Evolutionary conservation across 352 stramenopile species (phyloP).

Genomic region (Pythium oligandrum): DNA sequence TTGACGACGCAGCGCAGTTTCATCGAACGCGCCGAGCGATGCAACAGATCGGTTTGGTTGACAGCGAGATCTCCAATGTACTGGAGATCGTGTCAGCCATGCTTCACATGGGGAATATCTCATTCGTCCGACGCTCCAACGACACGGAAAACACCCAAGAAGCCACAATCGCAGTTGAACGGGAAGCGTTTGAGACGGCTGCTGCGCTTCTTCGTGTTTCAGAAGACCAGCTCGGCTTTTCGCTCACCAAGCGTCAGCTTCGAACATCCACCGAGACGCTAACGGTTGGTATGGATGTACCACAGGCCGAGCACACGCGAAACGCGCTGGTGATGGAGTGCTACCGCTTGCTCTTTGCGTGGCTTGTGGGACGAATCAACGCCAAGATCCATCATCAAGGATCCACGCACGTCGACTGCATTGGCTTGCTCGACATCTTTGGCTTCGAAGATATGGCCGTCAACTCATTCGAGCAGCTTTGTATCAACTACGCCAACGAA

Average conservation of each 20-base stretch:
- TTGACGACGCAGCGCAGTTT: slow-evolving; percentile 68
- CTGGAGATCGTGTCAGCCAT: slow-evolving; percentile 76
- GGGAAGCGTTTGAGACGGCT: slow-evolving; percentile 34
- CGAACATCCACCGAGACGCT: slow-evolving; percentile 71
- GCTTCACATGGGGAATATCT: slow-evolving; percentile 85
- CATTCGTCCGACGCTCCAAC: slow-evolving; percentile 31
- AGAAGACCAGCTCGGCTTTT: slow-evolving; percentile 40
- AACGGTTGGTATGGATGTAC: slow-evolving; percentile 56
- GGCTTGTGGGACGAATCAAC: slow-evolving; percentile 92
- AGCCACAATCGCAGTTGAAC: slow-evolving; percentile 3
- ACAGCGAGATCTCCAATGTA: slow-evolving; percentile 53
- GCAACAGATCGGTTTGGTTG: slow-evolving; percentile 68
- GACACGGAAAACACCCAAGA: slow-evolving; percentile 10
- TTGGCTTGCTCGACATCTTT: slow-evolving; percentile 86
- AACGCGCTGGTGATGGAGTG: slow-evolving; percentile 91
- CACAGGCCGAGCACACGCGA: slow-evolving; percentile 68
- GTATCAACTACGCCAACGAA: slow-evolving; percentile 90
- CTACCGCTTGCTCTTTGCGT: slow-evolving; percentile 92
- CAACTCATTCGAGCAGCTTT: slow-evolving; percentile 89
- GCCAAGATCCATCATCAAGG: slow-evolving; percentile 42
- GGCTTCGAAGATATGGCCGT: slow-evolving; percentile 84
- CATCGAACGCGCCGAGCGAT: slow-evolving; percentile 56
- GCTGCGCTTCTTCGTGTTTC: slow-evolving; percentile 58
- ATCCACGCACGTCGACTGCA: slow-evolving; percentile 35
- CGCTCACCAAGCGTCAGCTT: slow-evolving; percentile 59